Evolutionary conservation across 139 green algal species (phyloP), one percentile per base, ranked within the genome.

Genomic region (Mychonastes homosphaera): DNA sequence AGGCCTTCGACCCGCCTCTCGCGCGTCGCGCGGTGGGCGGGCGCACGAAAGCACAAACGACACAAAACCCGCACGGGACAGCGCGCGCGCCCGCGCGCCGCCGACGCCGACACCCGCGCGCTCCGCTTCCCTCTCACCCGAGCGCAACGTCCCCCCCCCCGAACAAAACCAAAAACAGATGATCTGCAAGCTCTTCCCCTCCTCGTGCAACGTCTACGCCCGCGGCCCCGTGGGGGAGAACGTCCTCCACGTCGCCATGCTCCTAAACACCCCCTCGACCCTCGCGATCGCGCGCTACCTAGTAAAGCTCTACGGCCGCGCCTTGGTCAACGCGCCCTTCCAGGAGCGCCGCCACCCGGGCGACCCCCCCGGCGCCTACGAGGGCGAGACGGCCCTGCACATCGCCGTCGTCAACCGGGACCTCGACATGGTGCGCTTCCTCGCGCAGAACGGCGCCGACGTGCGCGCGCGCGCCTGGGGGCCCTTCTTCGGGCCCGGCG

Each of bases 391-490:
- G 0, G 72, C 72, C 0, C 53, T 84, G 45, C 76, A 84, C 61
- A 84, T 84, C 19, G 72, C 76, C 27, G 75, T 80, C 36, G 76
- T 84, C 2, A 84, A 84, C 59, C 50, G 53, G 15, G 72, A 79
- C 45, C 70, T 71, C 60, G 72, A 21, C 6, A 15, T 48, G 53
- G 19, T 27, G 6, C 18, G 16, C 40, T 74, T 75, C 57, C 57
- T 78, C 47, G 66, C 77, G 51, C 71, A 79, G 54, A 64, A 75
- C 28, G 72, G 76, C 36, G 76, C 73, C 5, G 63, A 84, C 43
- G 53, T 75, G 9, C 56, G 66, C 10, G 72, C 63, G 16, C 69
- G 76, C 7, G 73, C 72, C 16, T 84, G 74, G 44, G 76, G 76
- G 21, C 38, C 30, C 5, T 84, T 80, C 61, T 83, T 84, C 67